Conservation (phyloP, 805 yeast genomes). For the Candida succiphila region DNA sequence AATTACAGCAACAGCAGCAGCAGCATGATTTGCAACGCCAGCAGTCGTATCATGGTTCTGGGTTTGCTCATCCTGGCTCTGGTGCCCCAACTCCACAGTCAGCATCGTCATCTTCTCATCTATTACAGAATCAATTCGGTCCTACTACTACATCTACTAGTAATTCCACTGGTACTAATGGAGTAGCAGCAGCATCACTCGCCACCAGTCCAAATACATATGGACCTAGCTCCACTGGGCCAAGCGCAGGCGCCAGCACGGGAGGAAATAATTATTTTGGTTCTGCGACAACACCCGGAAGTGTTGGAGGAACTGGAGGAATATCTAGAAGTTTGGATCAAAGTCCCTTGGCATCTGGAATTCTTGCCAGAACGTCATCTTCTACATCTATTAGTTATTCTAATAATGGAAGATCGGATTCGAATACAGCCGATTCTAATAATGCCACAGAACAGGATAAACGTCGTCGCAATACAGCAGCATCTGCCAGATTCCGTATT, state of each 20-base stretch:
- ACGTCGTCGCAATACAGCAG: slow-evolving; percentile 84
- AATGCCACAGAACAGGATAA: slow-evolving; percentile 45
- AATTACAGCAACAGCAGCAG: no score
- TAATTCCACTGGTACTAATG: background rate
- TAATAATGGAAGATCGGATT: background rate
- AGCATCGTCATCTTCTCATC: background rate
- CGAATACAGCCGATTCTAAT: slow-evolving; percentile 1
- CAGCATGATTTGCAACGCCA: no score
- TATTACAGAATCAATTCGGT: no score
- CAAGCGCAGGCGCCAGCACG: no score
- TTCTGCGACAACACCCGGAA: no score
- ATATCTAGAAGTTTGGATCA: background rate
- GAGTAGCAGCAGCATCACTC: background rate
- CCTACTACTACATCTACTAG: background rate
- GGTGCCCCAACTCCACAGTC: background rate
- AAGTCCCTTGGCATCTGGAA: background rate
- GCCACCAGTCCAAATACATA: background rate
- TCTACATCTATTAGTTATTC: slow-evolving; percentile 1
- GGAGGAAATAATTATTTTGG: no score
- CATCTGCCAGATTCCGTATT: slow-evolving; percentile 86
- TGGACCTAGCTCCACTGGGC: background rate
- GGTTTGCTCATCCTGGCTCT: background rate
- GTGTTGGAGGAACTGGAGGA: no score
- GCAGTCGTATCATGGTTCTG: no score
- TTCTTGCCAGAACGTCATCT: no score